Evolutionary conservation across 257 asterid genomes (phyloP).

Genomic region (Voacanga thouarsii): DNA sequence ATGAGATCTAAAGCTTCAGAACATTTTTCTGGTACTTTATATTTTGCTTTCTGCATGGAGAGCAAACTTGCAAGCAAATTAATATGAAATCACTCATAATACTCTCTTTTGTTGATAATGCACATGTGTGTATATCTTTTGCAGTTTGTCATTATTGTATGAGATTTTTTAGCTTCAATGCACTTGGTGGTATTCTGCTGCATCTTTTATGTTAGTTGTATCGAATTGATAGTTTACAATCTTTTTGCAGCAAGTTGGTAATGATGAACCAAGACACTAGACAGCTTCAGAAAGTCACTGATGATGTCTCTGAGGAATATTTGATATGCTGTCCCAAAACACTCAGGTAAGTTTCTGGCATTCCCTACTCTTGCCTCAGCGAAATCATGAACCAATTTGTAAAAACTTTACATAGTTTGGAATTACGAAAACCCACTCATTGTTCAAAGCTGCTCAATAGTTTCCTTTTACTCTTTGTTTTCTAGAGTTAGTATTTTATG

Average conservation of each 20-base stretch:
- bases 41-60: no score
- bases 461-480: neutral
- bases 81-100: no score
- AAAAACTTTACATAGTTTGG: no score
- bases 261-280: conserved; percentile 97
- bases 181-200: neutral
- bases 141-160: neutral
- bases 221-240: neutral
- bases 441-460: no score
- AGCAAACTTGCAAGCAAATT: no score
- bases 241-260: conserved; percentile 88
- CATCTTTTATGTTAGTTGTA: neutral
- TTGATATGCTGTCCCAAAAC: conserved; percentile 63
- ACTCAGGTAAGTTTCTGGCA: no score
- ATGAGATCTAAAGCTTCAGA: no score
- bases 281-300: conserved; percentile 85
- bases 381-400: no score
- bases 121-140: no score
- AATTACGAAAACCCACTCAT: no score
- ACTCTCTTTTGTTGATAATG: neutral
- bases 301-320: conserved; percentile 85
- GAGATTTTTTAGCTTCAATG: neutral
- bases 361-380: no score
- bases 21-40: no score
- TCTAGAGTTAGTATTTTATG: neutral